Conservation (phyloP, 139 green algal genomes). For the Parachlorella kessleri region DNA sequence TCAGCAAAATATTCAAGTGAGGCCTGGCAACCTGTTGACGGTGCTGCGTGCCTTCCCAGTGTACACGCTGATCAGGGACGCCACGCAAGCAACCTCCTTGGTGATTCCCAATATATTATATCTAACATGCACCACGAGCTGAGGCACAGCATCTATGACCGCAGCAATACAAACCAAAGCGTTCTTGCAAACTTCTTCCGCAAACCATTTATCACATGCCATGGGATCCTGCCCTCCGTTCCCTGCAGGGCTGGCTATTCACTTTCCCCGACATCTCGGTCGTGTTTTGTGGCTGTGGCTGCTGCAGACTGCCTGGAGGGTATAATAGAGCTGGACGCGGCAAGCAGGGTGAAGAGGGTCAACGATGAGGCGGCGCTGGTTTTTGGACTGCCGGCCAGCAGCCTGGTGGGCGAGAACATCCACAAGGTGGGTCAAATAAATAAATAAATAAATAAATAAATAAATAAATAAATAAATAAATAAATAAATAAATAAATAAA, state of each 20-base stretch:
- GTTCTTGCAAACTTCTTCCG: too few species aligned
- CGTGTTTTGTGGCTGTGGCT: neutral
- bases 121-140: too few species aligned
- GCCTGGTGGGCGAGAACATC: conserved; percentile 1
- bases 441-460: too few species aligned
- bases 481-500: too few species aligned
- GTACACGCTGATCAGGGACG: neutral
- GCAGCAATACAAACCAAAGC: too few species aligned
- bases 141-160: too few species aligned
- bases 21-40: neutral
- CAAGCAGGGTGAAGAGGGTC: neutral
- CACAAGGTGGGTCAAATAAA: neutral
- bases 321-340: neutral
- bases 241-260: neutral
- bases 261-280: too few species aligned
- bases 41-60: neutral
- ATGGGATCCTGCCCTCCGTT: neutral
- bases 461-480: too few species aligned
- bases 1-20: neutral
- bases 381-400: neutral
- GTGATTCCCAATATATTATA: too few species aligned
- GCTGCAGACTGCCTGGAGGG: conserved; percentile 8
- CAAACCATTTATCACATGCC: too few species aligned
- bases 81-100: neutral
- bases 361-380: neutral